Conservation (phyloP, 768 basidiomycete genomes). For the Tylopilus intermedius region DNA sequence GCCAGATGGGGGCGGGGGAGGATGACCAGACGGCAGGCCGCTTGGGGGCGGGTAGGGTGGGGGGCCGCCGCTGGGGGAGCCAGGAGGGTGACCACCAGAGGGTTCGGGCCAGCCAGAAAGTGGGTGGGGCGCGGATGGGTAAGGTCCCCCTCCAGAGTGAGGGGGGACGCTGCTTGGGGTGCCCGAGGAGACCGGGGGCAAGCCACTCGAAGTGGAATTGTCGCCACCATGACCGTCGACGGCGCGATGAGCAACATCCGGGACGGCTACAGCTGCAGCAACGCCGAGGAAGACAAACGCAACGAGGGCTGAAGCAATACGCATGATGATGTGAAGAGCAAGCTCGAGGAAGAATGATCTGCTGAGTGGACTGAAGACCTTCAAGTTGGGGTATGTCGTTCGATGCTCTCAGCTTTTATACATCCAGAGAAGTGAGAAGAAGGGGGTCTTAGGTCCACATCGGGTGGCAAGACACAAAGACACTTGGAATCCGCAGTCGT, state of each 20-base stretch:
- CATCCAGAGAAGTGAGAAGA: background rate
- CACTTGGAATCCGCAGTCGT: constrained; percentile 7
- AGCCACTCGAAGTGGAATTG: background rate
- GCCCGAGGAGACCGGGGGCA: background rate
- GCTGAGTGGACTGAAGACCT: background rate
- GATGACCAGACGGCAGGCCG: too few relatives aligned
- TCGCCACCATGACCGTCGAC: background rate
- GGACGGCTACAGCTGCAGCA: constrained; percentile 6
- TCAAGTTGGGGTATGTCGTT: background rate
- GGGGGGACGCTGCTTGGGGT: too few relatives aligned
- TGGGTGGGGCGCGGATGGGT: background rate
- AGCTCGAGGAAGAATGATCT: background rate
- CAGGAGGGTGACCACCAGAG: background rate
- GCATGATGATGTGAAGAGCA: constrained; percentile 9
- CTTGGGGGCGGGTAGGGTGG: too few relatives aligned
- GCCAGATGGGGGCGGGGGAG: too few relatives aligned
- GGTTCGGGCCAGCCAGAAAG: background rate
- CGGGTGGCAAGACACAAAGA: background rate
- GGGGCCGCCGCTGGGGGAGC: too few relatives aligned
- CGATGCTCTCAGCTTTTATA: constrained; percentile 4
- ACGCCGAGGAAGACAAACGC: constrained; percentile 4
- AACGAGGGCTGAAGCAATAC: background rate
- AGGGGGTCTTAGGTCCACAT: background rate
- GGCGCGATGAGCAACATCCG: background rate
- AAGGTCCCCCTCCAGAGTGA: too few relatives aligned